Conservation (phyloP, 768 basidiomycete species). For the Trametes cinnabarina region DNA sequence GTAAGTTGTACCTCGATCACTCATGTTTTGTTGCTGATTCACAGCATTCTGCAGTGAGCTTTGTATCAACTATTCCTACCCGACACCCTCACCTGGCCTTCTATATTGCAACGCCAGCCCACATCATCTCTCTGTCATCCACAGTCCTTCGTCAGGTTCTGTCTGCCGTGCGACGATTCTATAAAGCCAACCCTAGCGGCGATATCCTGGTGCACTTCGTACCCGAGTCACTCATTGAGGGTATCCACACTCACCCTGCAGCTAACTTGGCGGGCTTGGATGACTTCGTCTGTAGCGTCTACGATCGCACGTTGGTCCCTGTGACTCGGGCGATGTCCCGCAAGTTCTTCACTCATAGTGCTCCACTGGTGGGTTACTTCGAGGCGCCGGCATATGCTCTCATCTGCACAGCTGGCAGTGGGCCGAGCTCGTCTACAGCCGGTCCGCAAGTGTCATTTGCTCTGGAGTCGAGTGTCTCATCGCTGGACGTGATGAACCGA, state of each 20-base stretch:
- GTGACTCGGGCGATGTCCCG: constrained; percentile 63
- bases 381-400: constrained; percentile 67
- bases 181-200: constrained; percentile 43
- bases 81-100: constrained; percentile 48
- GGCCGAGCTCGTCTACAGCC: constrained; percentile 28
- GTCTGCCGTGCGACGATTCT: constrained; percentile 56
- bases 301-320: constrained; percentile 64
- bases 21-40: too few relatives aligned
- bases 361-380: constrained; percentile 48
- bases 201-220: constrained; percentile 72
- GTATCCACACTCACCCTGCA: constrained; percentile 45
- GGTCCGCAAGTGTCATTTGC: constrained; percentile 34
- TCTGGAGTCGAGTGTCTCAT: constrained; percentile 38
- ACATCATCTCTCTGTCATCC: constrained; percentile 61
- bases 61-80: constrained; percentile 16
- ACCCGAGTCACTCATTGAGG: constrained; percentile 59
- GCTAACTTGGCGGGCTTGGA: constrained; percentile 44
- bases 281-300: constrained; percentile 58
- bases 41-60: constrained; percentile 14
- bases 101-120: constrained; percentile 64
- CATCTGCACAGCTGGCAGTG: not conserved
- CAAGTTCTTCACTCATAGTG: constrained; percentile 40
- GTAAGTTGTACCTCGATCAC: constrained; percentile 34
- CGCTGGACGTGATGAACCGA: constrained; percentile 52
- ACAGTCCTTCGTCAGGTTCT: constrained; percentile 68